Evolutionary conservation across 768 basidiomycete species (phyloP).

Genomic region (Boletus tomentosulus): DNA sequence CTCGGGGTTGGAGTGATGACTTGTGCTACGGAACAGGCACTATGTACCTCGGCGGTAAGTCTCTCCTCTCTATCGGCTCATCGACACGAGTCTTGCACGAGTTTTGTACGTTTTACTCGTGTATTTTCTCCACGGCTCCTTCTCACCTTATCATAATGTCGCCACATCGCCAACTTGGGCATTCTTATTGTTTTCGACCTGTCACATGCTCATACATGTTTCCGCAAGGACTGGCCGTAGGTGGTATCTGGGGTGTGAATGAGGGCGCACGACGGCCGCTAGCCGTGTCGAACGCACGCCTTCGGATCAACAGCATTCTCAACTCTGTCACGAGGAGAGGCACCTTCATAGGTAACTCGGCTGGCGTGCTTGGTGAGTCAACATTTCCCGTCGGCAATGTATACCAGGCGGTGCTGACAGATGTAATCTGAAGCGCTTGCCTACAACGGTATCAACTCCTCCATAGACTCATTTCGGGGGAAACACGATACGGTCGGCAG

Average conservation of each 20-base stretch:
- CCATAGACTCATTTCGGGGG: conserved; percentile 84
- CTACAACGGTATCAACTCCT: conserved; percentile 96
- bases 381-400: conserved; percentile 29
- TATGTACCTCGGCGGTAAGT: conserved; percentile 95
- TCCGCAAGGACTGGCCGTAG: conserved; percentile 84
- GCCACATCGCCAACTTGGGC: conserved; percentile 52
- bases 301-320: conserved; percentile 95
- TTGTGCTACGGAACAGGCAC: conserved; percentile 99
- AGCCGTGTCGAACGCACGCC: conserved; percentile 77
- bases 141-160: conserved; percentile 68
- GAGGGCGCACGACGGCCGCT: conserved; percentile 88
- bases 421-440: conserved; percentile 65
- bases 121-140: conserved; percentile 43
- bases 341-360: conserved; percentile 96
- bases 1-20: conserved; percentile 98
- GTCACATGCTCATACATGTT: conserved; percentile 71
- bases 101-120: conserved; percentile 45
- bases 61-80: conserved; percentile 54
- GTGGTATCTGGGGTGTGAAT: conserved; percentile 93
- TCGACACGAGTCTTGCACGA: conserved; percentile 41
- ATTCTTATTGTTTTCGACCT: conserved; percentile 74
- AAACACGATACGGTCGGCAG: conserved; percentile 89
- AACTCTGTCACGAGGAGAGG: conserved; percentile 97
- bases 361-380: conserved; percentile 90
- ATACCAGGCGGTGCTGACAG: conserved; percentile 32